Percentiles rank a stretch among this genome's conserved stretches.
phyloP scores from a whole-genome alignment of 495 filamentous ascomycete genomes.

The Choiromyces venosus region DNA sequence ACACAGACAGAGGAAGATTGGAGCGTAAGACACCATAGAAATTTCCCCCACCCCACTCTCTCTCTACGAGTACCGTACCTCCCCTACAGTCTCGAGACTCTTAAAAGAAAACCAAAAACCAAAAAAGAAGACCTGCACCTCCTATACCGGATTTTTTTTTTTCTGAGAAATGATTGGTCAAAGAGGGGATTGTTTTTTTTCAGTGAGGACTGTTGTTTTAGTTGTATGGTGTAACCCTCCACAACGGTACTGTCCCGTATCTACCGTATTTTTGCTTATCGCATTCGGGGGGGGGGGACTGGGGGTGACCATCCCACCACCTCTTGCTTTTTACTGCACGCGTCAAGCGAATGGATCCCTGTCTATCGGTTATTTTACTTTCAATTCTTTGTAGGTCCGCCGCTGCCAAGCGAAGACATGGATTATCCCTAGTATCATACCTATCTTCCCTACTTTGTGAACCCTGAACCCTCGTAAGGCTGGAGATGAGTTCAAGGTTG shows the following conservation, averaged over 20 bases:
- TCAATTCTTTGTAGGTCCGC: not conserved
- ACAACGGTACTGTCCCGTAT: not conserved
- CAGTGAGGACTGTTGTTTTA: not conserved
- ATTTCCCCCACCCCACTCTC: not conserved
- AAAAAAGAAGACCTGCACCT: not conserved
- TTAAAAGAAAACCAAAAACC: not conserved
- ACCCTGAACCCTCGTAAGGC: not conserved
- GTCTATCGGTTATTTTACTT: constrained; percentile 32
- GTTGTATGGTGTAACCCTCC: not conserved
- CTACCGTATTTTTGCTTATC: constrained; percentile 24
- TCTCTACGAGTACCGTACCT: not conserved
- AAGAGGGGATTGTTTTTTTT: not conserved
- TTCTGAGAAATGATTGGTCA: not conserved
- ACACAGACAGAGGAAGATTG: not conserved
- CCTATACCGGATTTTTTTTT: not conserved
- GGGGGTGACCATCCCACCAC: not conserved
- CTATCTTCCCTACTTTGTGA: not conserved
- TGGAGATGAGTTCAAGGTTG: not conserved
- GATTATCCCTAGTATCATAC: not conserved
- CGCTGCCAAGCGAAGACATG: not conserved
- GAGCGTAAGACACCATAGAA: not conserved
- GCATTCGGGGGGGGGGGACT: constrained; percentile 29
- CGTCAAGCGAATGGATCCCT: constrained; percentile 31
- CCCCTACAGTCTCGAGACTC: not conserved
- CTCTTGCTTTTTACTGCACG: constrained; percentile 27